Evolutionary conservation across 2,329 filamentous ascomycete genomes (phyloP).

Genomic region (Aspergillus sp.): DNA sequence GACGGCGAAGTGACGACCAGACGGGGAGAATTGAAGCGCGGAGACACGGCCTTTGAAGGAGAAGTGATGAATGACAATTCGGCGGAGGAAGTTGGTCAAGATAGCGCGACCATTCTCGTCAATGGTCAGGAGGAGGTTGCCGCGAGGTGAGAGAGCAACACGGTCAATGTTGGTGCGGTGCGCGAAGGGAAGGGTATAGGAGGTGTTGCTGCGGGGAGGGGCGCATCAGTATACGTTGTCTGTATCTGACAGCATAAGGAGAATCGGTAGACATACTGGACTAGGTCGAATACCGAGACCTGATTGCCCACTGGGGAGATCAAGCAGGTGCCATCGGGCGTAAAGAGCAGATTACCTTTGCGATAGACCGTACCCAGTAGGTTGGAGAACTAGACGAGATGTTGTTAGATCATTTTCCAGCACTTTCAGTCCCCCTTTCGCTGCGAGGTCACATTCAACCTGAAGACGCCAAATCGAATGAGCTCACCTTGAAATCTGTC

Average conservation of each 20-base stretch:
- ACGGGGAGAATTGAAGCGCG: slow-evolving; percentile 85
- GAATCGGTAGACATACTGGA: slow-evolving; percentile 66
- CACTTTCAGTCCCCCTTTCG: neutral
- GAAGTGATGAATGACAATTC: slow-evolving; percentile 89
- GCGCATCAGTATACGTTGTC: slow-evolving; percentile 5
- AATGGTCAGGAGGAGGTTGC: slow-evolving; percentile 87
- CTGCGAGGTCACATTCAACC: neutral
- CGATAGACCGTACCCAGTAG: slow-evolving; percentile 97
- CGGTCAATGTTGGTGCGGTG: slow-evolving; percentile 92
- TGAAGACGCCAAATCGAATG: neutral
- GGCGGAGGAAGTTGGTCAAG: slow-evolving; percentile 82
- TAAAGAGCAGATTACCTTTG: slow-evolving; percentile 95
- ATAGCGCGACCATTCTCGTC: slow-evolving; percentile 95
- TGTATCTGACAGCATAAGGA: neutral
- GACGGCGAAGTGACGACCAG: slow-evolving; percentile 86
- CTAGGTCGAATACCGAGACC: slow-evolving; percentile 92
- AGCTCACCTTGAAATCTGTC: slow-evolving; percentile 89
- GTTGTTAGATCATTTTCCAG: slow-evolving; percentile 1
- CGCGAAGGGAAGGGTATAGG: slow-evolving; percentile 66
- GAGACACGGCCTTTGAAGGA: slow-evolving; percentile 86
- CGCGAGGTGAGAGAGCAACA: slow-evolving; percentile 83
- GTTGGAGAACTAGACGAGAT: slow-evolving; percentile 78
- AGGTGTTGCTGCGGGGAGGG: slow-evolving; percentile 38
- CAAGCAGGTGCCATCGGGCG: slow-evolving; percentile 91
- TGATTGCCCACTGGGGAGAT: slow-evolving; percentile 96